A percentile compares a stretch with the other conserved stretches of the same genome.
phyloP scores from a whole-genome alignment of 129 eudicot species.

The Kitagawia praeruptora region DNA sequence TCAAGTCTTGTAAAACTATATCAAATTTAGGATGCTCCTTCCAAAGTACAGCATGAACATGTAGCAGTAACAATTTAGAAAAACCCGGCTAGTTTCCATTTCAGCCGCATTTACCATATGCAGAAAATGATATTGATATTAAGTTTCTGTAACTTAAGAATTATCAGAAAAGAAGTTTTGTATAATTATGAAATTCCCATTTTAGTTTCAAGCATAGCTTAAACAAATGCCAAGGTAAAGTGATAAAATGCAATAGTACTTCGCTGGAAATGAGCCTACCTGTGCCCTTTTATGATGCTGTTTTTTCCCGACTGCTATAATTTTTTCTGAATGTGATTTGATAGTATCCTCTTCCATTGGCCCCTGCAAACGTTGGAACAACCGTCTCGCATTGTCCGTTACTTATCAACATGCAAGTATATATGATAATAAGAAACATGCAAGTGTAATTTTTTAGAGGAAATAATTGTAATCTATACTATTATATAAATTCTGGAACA shows the following conservation, averaged over 20 bases:
- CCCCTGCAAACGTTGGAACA: constrained; percentile 85
- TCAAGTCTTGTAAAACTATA: neutral
- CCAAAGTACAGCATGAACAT: neutral
- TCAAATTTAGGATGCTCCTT: neutral
- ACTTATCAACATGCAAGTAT: neutral
- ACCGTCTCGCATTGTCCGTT: constrained; percentile 52
- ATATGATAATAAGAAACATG: constrained; percentile 1
- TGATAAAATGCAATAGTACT: neutral
- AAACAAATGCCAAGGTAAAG: neutral
- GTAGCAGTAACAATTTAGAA: neutral
- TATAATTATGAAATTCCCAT: neutral
- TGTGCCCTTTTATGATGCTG: constrained; percentile 50
- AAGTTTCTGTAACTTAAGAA: neutral
- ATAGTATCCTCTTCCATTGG: constrained; percentile 91
- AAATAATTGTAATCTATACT: no score
- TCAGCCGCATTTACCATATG: no score
- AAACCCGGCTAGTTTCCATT: neutral
- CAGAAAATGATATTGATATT: no score
- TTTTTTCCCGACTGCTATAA: constrained; percentile 54
- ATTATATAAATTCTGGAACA: no score
- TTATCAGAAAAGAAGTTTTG: neutral
- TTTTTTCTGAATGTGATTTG: constrained; percentile 79
- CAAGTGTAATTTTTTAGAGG: neutral
- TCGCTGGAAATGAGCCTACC: constrained; percentile 27
- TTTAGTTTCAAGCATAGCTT: neutral